phyloP scores from a whole-genome alignment of 2,329 filamentous ascomycete genomes.

The Fusarium sp. region DNA sequence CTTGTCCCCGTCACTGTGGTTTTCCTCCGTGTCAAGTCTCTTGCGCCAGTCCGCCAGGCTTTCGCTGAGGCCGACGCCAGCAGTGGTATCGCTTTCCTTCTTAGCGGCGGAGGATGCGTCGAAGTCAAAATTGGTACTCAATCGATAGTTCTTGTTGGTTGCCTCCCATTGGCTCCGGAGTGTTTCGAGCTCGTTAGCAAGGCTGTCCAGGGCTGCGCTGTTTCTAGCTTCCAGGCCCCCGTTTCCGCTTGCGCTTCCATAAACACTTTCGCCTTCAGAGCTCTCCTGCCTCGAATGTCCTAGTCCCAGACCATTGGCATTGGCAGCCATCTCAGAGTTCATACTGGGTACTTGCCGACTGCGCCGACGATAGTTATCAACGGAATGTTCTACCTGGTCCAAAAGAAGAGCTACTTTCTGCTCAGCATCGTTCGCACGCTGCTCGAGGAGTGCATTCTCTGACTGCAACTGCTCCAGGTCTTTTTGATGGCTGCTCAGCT shows the following conservation, averaged over 20 bases:
- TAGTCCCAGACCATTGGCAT: slow-evolving; percentile 52
- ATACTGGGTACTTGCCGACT: slow-evolving; percentile 68
- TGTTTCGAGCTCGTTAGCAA: slow-evolving; percentile 92
- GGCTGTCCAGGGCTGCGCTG: slow-evolving; percentile 82
- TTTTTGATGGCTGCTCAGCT: slow-evolving; percentile 69
- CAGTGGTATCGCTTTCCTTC: slow-evolving; percentile 58
- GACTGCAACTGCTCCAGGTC: slow-evolving; percentile 85
- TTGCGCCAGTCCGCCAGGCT: slow-evolving; percentile 85
- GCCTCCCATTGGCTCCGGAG: slow-evolving; percentile 94
- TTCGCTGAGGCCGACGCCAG: slow-evolving; percentile 68
- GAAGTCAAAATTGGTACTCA: slow-evolving; percentile 91
- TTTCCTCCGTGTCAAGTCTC: slow-evolving; percentile 71
- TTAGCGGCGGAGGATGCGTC: slow-evolving; percentile 63
- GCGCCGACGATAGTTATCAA: slow-evolving; percentile 91
- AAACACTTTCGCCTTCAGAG: slow-evolving; percentile 71
- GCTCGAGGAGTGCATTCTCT: slow-evolving; percentile 84
- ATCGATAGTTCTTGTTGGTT: slow-evolving; percentile 92
- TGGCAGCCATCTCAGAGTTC: slow-evolving; percentile 57
- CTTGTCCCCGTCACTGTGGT: slow-evolving; percentile 47
- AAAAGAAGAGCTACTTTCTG: slow-evolving; percentile 92
- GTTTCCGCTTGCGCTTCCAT: slow-evolving; percentile 59
- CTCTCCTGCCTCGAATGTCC: slow-evolving; percentile 66
- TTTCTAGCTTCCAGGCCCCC: slow-evolving; percentile 60
- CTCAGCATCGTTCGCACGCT: slow-evolving; percentile 88
- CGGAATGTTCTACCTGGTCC: slow-evolving; percentile 92